Base-by-base conservation (phyloP, 2,329 filamentous ascomycete species). In the Teratosphaeria pseudoeucalypti region DNA sequence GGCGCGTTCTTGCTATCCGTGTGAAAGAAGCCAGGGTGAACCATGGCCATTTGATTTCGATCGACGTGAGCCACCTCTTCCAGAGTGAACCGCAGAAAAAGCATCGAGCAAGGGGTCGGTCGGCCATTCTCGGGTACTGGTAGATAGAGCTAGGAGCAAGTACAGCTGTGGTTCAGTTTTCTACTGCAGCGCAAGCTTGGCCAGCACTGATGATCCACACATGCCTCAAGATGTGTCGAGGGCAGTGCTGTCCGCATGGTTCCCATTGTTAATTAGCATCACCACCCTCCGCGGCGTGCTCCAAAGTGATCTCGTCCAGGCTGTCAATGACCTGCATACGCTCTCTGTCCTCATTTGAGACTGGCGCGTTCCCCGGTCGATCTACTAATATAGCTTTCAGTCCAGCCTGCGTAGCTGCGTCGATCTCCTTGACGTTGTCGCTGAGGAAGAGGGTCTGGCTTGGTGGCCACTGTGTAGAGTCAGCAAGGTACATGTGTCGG, bases 401-500 rank as follows among this genome's bases (percentile, higher is more conserved):
- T 39, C 73, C 73, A 7, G 77, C 77, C 57, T 70, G 66, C 52
- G 69, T 68, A 6, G 78, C 78, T 19, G 78, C 78, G 64, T 74
- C 70, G 55, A 78, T 75, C 67, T 80, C 79, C 69, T 81, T 83
- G 54, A 89, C 79, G 69, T 91, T 91, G 75, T 94, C 89, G 68
- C 88, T 92, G 62, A 92, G 76, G 72, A 94, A 94, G n/a, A 90
- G 77, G 77, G 88, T 88, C 59, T 81, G 77, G 11, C 72, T 73
- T 19, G 79, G 72, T 56, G 76, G 66, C 59, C 79, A 62, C 66
- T 75, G 37, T 7, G 19, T 3, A 2, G 5, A 2, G 34, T 57
- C 39, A 57, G 56, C 39, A 57, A 32, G 34, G 7, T 32, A 32
- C 12, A 19, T 54, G 23, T 12, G 6, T 16, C 12, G 10, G 12